Base-by-base conservation (phyloP, 2,329 filamentous ascomycete species). In the Alternaria sp. region DNA sequence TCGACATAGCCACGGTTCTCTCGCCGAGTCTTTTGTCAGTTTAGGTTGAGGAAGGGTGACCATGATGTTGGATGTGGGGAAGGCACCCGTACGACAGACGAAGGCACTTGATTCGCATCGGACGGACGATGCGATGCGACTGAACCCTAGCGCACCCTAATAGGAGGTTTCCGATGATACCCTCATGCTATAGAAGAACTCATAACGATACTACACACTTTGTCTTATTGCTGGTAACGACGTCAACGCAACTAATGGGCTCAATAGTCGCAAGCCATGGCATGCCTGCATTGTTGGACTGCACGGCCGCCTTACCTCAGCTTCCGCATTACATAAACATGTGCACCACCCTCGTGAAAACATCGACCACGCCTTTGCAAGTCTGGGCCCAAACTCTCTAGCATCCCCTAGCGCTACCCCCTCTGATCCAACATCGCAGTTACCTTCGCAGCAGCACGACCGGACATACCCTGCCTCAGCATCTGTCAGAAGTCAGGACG, bases 141-240 rank as follows among this genome's bases (percentile, higher is more conserved):
- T 54, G 54, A 46, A 43, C 54, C 52, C 40, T 46, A 59, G 43
- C 59, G 60, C 59, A 62, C 56, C 44, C 56, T 62, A 54, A 62
- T 54, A 40, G 30, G 56, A 52, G 60, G 50, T 44, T 59, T 59
- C 40, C 59, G 30, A 62, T 28, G 60, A 59, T 62, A 62, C 55
- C 60, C 60, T 59, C 47, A 52, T 58, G 21, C 49, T 45, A 59
- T 62, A 59, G 56, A 62, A 62, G 55, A 62, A 62, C 46, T 49
- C 44, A 59, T 54, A 55, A 62, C 57, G 55, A 62, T 59, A 49
- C 15, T 59, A 26, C 25, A 23, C 11, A 36, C 6, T 30, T 23
- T 23, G 25, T 28, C 52, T 28, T 44, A n/a, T 55, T 32, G 54
- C 40, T 45, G 40, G 15, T 17, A 32, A 32, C 30, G 13, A 56